Base-by-base conservation (phyloP, 768 basidiomycete species). In the Agaricus bisporus region DNA sequence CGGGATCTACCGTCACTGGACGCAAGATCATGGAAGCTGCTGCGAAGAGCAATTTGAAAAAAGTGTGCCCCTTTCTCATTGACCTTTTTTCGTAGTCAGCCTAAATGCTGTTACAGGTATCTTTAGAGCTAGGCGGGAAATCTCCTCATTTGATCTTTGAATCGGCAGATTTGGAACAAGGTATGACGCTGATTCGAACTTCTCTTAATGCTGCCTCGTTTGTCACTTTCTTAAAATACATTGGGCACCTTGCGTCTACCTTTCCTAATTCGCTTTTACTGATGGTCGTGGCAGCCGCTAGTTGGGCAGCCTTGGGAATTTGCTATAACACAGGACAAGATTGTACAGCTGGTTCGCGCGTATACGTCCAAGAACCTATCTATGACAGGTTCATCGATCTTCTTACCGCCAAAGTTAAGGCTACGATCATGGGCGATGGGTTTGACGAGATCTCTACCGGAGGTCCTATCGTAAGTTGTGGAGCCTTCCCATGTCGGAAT, bases 71-170 rank as follows among this genome's bases (percentile, higher is more conserved):
- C 5, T 46, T 48, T 49, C 32, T 26, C 22, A 22, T 26, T n/a
- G 47, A 44, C 12, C 37, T 18, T 32, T 32, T 22, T 49, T 15
- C 17, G 46, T 29, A 22, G 36, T 44, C 48, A 55, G 29, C 43
- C 38, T 60, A 26, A 49, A 48, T 41, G 12, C 35, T 58, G 48
- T 54, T 60, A 52, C 60, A 87, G 85, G 79, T 97, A 39, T 93
- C 93, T 18, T 78, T 98, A 47, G 95, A 98, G 67, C 81, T 98
- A 5, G 94, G 95, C 29, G 95, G 95, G 41, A 97, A 98, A 72
- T 91, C 87, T 22, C 90, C 90, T 15, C 84, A 91, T 59, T 72
- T 98, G 56, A 73, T 98, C 58, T 98, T 97, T 62, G 87, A 92
- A 61, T 88, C 87, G 39, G 94, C 95, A 36, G 87, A 98, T 68